phyloP scores from a whole-genome alignment of 345 rosid species.

The Melaleuca quinquenervia region DNA sequence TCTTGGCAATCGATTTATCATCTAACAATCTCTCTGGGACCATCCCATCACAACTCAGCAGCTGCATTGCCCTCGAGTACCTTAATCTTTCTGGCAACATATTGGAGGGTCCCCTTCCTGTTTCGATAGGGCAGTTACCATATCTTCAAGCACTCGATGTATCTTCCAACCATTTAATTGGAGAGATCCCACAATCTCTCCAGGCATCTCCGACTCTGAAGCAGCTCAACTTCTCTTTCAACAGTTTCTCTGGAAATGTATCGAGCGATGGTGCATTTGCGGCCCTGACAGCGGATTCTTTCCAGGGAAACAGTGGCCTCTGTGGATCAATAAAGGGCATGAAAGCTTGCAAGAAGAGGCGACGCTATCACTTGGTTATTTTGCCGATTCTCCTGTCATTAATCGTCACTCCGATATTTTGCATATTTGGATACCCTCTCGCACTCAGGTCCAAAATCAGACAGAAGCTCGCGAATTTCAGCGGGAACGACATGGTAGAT shows the following conservation, averaged over 20 bases:
- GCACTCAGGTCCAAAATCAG: constrained; percentile 32
- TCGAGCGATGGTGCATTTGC: constrained; percentile 59
- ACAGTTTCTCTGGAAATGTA: constrained; percentile 52
- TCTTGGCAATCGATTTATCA: constrained; percentile 75
- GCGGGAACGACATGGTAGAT: constrained; percentile 29
- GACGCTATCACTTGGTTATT: constrained; percentile 18
- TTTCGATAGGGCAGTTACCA: constrained; percentile 61
- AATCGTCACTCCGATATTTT: constrained; percentile 34
- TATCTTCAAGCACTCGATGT: constrained; percentile 59
- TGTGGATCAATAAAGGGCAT: constrained; percentile 75
- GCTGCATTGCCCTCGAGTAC: constrained; percentile 81
- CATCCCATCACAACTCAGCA: constrained; percentile 66
- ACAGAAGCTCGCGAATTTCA: constrained; percentile 13
- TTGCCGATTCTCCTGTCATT: constrained; percentile 44
- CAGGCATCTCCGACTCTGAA: constrained; percentile 53
- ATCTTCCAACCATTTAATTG: constrained; percentile 51
- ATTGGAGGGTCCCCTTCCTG: constrained; percentile 51
- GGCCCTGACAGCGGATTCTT: constrained; percentile 46
- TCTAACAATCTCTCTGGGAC: constrained; percentile 58
- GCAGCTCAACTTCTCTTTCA: constrained; percentile 66
- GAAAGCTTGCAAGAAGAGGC: constrained; percentile 46
- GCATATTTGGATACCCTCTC: constrained; percentile 33
- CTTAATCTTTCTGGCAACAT: constrained; percentile 63
- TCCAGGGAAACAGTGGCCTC: constrained; percentile 51
- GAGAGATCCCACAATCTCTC: constrained; percentile 48